Conservation (phyloP, 441 rosid genomes). For the Gossypium lobatum region DNA sequence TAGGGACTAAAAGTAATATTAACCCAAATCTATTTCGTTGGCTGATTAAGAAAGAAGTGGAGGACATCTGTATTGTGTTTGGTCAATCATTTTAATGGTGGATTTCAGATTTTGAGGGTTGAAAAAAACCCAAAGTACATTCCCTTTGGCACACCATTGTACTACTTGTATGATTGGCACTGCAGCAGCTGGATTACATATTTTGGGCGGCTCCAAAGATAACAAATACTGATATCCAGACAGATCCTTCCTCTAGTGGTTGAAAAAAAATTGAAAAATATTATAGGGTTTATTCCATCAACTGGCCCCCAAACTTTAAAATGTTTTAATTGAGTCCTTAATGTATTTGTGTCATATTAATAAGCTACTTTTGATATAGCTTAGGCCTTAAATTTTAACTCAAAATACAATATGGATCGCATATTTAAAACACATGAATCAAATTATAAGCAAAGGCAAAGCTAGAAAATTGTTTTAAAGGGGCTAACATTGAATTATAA, state of each 20-base stretch:
- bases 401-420: too few species aligned
- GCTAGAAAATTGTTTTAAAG: too few species aligned
- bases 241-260: constrained; percentile 6
- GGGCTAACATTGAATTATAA: too few species aligned
- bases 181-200: not conserved
- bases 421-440: too few species aligned
- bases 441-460: too few species aligned
- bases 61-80: constrained; percentile 20
- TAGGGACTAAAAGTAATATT: too few species aligned
- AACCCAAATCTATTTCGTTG: not conserved
- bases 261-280: not conserved
- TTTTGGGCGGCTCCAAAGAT: not conserved
- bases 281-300: too few species aligned
- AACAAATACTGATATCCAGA: constrained; percentile 12
- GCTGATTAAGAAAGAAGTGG: constrained; percentile 10
- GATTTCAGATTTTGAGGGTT: constrained; percentile 16
- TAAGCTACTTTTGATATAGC: too few species aligned
- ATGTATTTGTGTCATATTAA: too few species aligned
- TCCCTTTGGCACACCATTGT: constrained; percentile 27
- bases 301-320: too few species aligned
- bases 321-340: too few species aligned
- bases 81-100: constrained; percentile 21
- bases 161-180: constrained; percentile 23
- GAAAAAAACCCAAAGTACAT: constrained; percentile 18
- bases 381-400: too few species aligned